Evolutionary conservation across 441 rosid genomes (phyloP), one percentile per base, ranked within the genome.

Genomic region (Eutrema salsugineum): DNA sequence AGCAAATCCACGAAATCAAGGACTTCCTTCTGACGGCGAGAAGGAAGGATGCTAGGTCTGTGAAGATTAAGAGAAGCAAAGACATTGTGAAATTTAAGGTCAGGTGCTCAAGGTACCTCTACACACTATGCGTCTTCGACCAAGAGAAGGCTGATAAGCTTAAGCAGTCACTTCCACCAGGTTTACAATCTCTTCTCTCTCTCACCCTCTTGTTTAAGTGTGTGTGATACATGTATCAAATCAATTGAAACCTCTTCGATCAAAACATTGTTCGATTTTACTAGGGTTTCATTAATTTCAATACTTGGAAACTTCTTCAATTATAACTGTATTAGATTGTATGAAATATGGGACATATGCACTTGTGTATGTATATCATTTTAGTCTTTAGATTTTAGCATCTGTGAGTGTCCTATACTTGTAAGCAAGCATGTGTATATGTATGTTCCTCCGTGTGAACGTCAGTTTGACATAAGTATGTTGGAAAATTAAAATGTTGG

Each of bases 111-210:
- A 85, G 77, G 79, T 87, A 87, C 69, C 85, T 88, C 15, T 87
- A 87, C 88, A 87, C 88, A 0, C 86, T 88, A 1, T 88, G 90
- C 15, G 88, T 87, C 22, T 84, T 83, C 2, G 90, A 87, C 66
- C 55, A 84, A 0, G 88, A 87, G 82, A 87, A 88, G 78, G 94
- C 91, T 0, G 87, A 87, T 73, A 88, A 88, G 78, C 80, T 87
- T 79, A 88, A 87, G 80, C 91, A 88, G 68, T 86, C 88, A 66
- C 88, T 85, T 55, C 90, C 94, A 56, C 91, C 94, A 76, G 90
- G 94, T 85, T 33, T 1, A 0, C 5, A 15, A 1, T 36, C 50
- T 50, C 72, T 19, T 43, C 44, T 44, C 24, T 5, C 30, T 8
- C 54, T 1, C 5, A 0, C 6, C 5, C 16, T 50, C 17, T 14